Evolutionary conservation across 331 rosid species (phyloP), one percentile per base, ranked within the genome.

Genomic region (Saraca asoca): DNA sequence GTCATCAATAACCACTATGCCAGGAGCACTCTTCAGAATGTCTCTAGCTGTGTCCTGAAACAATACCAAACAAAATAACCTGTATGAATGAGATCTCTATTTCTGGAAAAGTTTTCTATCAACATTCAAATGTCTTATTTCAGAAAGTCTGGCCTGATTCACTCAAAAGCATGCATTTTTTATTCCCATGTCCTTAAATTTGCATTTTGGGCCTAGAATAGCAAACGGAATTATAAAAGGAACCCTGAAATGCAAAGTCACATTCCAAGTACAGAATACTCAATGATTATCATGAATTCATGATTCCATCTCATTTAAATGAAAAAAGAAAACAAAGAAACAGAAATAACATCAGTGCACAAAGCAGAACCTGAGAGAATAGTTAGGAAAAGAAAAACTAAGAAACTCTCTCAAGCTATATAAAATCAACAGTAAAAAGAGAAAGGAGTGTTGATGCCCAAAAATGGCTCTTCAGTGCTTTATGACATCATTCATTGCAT

Each of bases 1-100:
- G 51, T 90, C 91, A 66, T 94, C 99, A 43, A 94, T 86, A 64
- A 94, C 85, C 78, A 90, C 95, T 35, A 94, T 76, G 7, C 99
- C 97, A 1, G 96, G 89, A 55, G 99, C 89, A 12, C 76, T 86
- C 81, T 75, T 90, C 76, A 94, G 82, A 69, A 94, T 90, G 20
- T 83, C 83, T 76, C 88, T 90, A 48, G 97, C 96, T 0, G 89
- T 79, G 51, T 88, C 85, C 96, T 90, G 72, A 55, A 24, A 59
- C 56, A 51, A 52, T 51, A 11, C 16, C 68, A 64, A 68, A 17
- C 16, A 60, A 69, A 68, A 66, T 52, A 54, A 75, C 68, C 68
- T 51, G 62, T 11, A 49, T 19, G 54, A 17, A 60, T 16, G 43
- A 31, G 4, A 53, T 14, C 53, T 17, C 52, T 46, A 12, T 35